phyloP scores from a whole-genome alignment of 2,329 filamentous ascomycete species.

The Uncinocarpus reesii region DNA sequence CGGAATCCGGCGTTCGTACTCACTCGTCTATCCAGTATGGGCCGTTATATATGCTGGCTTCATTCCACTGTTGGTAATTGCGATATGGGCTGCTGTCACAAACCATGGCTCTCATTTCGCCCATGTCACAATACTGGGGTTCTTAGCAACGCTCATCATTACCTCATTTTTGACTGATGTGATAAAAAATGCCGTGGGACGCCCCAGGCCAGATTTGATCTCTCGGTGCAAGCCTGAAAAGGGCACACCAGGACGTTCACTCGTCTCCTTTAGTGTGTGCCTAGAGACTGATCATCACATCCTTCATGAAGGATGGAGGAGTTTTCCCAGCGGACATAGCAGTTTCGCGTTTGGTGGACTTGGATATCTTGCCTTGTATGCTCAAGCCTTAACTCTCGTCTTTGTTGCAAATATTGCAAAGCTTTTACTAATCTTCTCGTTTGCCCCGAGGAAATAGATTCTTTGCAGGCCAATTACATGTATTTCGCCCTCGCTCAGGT shows the following conservation, averaged over 20 bases:
- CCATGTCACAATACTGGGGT: slow-evolving; percentile 73
- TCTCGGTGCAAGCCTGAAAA: slow-evolving; percentile 68
- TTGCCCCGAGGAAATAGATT: slow-evolving; percentile 26
- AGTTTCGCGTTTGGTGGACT: slow-evolving; percentile 53
- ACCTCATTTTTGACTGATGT: slow-evolving; percentile 78
- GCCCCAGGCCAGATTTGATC: slow-evolving; percentile 76
- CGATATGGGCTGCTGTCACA: slow-evolving; percentile 53
- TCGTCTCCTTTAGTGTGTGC: slow-evolving; percentile 42
- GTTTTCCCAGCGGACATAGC: slow-evolving; percentile 54
- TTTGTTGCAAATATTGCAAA: background rate
- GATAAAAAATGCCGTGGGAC: slow-evolving; percentile 77
- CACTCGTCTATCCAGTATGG: slow-evolving; percentile 20
- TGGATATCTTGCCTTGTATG: slow-evolving; percentile 46
- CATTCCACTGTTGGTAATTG: slow-evolving; percentile 57
- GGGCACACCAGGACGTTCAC: slow-evolving; percentile 45
- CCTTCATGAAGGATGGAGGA: slow-evolving; percentile 55
- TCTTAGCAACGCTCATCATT: slow-evolving; percentile 65
- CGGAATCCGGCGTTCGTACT: too few species aligned
- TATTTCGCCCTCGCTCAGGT: slow-evolving; percentile 49
- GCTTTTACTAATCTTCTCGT: background rate
- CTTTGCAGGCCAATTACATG: slow-evolving; percentile 47
- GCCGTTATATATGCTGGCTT: slow-evolving; percentile 70
- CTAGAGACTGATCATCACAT: slow-evolving; percentile 44
- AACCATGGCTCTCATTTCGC: slow-evolving; percentile 63
- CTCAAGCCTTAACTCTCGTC: background rate